Evolutionary conservation across 2,329 filamentous ascomycete species (phyloP).

Genomic region (Colletotrichum liriopes): DNA sequence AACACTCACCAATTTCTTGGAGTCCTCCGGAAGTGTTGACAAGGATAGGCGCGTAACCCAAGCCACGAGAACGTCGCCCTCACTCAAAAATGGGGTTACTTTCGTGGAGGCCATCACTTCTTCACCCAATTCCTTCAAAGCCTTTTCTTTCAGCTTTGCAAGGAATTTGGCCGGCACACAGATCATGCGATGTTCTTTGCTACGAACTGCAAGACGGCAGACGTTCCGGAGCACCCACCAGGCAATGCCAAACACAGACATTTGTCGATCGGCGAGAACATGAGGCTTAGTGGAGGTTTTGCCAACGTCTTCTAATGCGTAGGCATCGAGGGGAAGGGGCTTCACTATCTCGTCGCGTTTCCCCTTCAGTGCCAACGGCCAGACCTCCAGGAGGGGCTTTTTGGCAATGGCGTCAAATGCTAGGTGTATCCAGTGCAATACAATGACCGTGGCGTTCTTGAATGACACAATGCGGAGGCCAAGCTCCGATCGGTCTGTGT

Average conservation of each 20-base stretch:
- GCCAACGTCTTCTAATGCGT: neutral
- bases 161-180: slow-evolving; percentile 7
- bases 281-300: neutral
- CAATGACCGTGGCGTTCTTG: slow-evolving; percentile 58
- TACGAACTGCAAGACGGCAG: neutral
- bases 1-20: slow-evolving; percentile 13
- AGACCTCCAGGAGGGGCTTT: slow-evolving; percentile 13
- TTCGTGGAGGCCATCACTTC: no score
- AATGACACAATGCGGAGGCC: slow-evolving; percentile 60
- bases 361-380: slow-evolving; percentile 3
- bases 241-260: neutral
- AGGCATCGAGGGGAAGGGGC: neutral
- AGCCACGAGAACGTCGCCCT: slow-evolving; percentile 54
- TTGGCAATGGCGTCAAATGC: slow-evolving; percentile 58
- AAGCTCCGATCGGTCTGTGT: slow-evolving; percentile 57
- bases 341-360: neutral
- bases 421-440: slow-evolving; percentile 58
- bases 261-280: neutral
- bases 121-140: no score
- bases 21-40: slow-evolving; percentile 44
- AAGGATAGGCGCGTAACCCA: no score
- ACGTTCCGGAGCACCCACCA: neutral
- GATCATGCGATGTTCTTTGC: neutral
- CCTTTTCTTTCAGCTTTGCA: neutral
- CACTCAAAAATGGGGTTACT: no score